Evolutionary conservation across 108 stramenopile genomes (phyloP).

Genomic region (Nitzschia sp.): DNA sequence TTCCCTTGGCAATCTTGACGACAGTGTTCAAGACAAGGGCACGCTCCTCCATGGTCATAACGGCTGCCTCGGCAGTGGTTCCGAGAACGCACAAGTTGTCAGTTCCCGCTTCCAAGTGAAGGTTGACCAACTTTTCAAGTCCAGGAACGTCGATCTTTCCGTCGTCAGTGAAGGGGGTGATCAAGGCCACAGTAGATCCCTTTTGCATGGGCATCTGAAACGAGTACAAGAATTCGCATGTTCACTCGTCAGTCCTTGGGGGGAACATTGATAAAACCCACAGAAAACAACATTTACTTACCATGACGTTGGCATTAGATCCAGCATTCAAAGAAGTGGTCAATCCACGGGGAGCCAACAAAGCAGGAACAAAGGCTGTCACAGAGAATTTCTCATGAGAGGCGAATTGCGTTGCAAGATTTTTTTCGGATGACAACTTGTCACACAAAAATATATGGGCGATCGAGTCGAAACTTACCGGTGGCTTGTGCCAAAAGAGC

Average conservation of each 20-base stretch:
- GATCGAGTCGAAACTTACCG: neutral
- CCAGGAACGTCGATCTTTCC: slow-evolving; percentile 74
- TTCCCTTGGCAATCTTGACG: slow-evolving; percentile 75
- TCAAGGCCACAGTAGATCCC: slow-evolving; percentile 84
- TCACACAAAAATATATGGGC: too few species aligned
- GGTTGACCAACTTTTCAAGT: slow-evolving; percentile 65
- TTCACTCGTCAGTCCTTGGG: neutral
- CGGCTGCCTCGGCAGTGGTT: slow-evolving; percentile 91
- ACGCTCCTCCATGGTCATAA: slow-evolving; percentile 77
- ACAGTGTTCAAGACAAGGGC: slow-evolving; percentile 63
- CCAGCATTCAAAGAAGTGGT: slow-evolving; percentile 11
- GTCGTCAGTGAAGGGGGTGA: slow-evolving; percentile 77
- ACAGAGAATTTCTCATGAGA: too few species aligned
- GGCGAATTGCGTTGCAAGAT: too few species aligned
- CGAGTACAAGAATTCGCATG: neutral
- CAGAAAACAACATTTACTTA: slow-evolving; percentile 5
- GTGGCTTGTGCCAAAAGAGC: slow-evolving; percentile 2
- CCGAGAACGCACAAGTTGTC: slow-evolving; percentile 88
- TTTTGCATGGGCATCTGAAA: slow-evolving; percentile 43
- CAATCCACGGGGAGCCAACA: neutral
- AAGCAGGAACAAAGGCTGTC: too few species aligned
- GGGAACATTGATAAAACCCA: neutral
- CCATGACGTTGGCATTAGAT: slow-evolving; percentile 29
- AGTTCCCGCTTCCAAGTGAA: slow-evolving; percentile 74
- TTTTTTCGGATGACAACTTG: too few species aligned